Evolutionary conservation across 2,329 filamentous ascomycete genomes (phyloP), one percentile per base, ranked within the genome.

Genomic region (Intubia oerlemansii): DNA sequence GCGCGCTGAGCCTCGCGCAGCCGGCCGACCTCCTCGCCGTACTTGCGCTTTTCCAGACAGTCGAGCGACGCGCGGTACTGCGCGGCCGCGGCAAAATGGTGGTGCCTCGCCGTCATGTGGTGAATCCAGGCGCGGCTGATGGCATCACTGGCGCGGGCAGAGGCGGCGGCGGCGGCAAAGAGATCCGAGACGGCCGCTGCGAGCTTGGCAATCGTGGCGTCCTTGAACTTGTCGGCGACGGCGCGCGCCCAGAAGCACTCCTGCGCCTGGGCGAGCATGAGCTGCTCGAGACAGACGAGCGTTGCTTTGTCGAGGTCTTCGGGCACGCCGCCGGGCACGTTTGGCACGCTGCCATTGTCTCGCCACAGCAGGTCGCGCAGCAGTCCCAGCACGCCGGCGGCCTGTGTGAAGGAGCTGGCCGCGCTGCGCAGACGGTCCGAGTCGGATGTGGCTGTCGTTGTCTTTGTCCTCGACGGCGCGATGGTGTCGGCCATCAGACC

Each of bases 241-340:
- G 88, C 85, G 47, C 92, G 95, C 41, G 88, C 77, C 88, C 88
- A 98, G 50, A 88, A 95, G 46, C 84, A 95, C 52, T 98, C 88
- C 45, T 98, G 88, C 17, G 77, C 84, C 47, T 98, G 82, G 1
- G 84, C 85, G 8, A 98, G 62, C 47, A 91, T 69, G 17, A 98
- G 60, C 46, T 85, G 68, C 40, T 78, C 67, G 25, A 95, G 53
- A 29, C 79, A 80, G 41, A 85, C 77, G 27, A 98, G 58, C 0
- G 84, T 93, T 43, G 78, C 66, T 28, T 69, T 63, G 42, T 98
- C 88, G 82, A 98, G 91, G 45, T 98, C 88, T 45, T 95, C 88
- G 2, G 88, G 84, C 0, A 84, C 80, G 10, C 75, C 68, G 2
- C 76, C 69, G 2, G 77, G 65, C 55, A 65, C 66, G 33, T 82